phyloP scores from a whole-genome alignment of 2,329 filamentous ascomycete genomes.

The Dactylonectria estremocensis region DNA sequence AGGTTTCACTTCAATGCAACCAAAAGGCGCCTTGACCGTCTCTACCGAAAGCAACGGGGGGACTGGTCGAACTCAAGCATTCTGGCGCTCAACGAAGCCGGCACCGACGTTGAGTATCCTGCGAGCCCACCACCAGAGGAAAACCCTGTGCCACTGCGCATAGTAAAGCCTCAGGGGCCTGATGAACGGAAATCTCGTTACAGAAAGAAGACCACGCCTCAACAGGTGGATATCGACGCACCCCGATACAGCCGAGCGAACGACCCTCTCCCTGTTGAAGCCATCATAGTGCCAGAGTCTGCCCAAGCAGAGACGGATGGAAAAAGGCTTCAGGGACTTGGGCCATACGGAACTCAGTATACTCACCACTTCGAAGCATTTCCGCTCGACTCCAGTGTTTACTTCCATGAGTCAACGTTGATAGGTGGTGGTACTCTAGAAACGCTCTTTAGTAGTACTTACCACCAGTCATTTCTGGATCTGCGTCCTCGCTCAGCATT shows the following conservation, averaged over 20 bases:
- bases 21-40: conserved; percentile 69
- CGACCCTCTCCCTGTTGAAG: conserved; percentile 61
- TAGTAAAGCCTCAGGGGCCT: conserved; percentile 23
- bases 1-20: conserved; percentile 62
- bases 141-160: conserved; percentile 40
- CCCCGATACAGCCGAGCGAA: conserved; percentile 68
- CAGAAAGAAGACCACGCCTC: conserved; percentile 62
- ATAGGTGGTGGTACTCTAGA: conserved; percentile 69
- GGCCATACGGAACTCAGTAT: conserved; percentile 73
- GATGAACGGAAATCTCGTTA: conserved; percentile 50
- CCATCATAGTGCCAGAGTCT: conserved; percentile 25
- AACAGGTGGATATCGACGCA: conserved; percentile 63
- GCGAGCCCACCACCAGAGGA: conserved; percentile 46
- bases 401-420: conserved; percentile 73
- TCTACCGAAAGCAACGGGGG: conserved; percentile 62
- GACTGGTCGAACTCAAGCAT: conserved; percentile 43
- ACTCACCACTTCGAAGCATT: conserved; percentile 75
- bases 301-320: conserved; percentile 36
- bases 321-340: conserved; percentile 65
- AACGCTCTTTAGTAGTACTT: conserved; percentile 53
- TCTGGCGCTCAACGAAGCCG: conserved; percentile 35
- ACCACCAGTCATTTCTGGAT: conserved; percentile 49
- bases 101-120: conserved; percentile 34
- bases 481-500: conserved; percentile 58
- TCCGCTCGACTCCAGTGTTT: conserved; percentile 68